Evolutionary conservation across 805 yeast species (phyloP).

Genomic region (Maudiozyma bulderi): DNA sequence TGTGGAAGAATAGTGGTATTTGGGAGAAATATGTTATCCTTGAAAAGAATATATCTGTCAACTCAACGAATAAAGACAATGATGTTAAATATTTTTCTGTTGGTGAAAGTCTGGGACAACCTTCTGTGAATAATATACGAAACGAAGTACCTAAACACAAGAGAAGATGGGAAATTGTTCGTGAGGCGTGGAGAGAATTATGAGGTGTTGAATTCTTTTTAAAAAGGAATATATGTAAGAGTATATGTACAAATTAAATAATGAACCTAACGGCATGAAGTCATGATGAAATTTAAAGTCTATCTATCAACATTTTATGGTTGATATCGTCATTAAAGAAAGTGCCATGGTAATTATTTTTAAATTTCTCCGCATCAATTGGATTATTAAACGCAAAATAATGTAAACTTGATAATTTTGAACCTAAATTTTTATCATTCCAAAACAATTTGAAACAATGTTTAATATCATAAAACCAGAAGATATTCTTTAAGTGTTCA

Average conservation of each 20-base stretch:
- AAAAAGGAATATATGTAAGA: background rate
- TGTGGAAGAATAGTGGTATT: conserved; percentile 64
- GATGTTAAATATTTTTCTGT: conserved; percentile 7
- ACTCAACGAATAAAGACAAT: background rate
- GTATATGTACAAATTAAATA: background rate
- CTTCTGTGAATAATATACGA: conserved; percentile 6
- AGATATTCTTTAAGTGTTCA: conserved; percentile 11
- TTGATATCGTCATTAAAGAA: conserved; percentile 9
- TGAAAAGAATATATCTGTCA: conserved; percentile 32
- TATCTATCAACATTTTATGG: conserved; percentile 17
- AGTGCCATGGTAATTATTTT: conserved; percentile 42
- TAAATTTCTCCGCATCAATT: conserved; percentile 42
- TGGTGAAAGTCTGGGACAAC: conserved; percentile 14
- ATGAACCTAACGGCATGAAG: background rate
- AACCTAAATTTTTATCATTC: conserved; percentile 13
- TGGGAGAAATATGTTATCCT: conserved; percentile 82
- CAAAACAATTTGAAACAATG: conserved; percentile 21
- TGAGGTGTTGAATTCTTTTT: conserved; percentile 1
- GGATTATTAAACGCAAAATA: conserved; percentile 33
- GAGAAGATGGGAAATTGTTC: conserved; percentile 45
- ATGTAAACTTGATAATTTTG: conserved; percentile 13
- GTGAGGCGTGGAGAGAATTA: conserved; percentile 59
- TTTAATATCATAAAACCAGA: conserved; percentile 26
- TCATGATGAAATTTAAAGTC: background rate
- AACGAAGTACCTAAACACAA: conserved; percentile 5